phyloP scores from a whole-genome alignment of 2,329 filamentous ascomycete genomes.

The Pyrenophora tritici-repentis region DNA sequence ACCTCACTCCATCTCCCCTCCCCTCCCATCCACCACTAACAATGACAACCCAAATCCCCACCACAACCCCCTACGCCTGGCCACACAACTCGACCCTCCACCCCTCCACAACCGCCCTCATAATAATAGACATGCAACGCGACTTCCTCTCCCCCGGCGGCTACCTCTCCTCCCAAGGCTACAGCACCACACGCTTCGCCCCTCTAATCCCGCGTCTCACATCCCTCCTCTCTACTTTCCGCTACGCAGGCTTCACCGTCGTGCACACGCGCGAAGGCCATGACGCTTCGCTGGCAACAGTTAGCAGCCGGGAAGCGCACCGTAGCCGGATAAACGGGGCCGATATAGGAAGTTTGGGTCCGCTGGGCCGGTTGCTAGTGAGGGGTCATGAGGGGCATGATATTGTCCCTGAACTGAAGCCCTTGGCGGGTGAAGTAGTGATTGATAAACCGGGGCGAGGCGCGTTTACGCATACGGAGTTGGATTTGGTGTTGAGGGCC shows the following conservation, averaged over 20 bases:
- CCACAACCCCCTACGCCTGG: slow-evolving; percentile 47
- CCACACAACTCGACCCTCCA: slow-evolving; percentile 49
- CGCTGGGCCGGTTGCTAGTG: slow-evolving; percentile 62
- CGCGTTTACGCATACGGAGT: slow-evolving; percentile 60
- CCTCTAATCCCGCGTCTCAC: slow-evolving; percentile 53
- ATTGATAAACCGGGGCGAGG: slow-evolving; percentile 62
- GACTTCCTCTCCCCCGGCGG: slow-evolving; percentile 57
- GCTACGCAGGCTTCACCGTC: slow-evolving; percentile 49
- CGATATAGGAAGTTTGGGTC: slow-evolving; percentile 59
- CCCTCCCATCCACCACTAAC: not conserved
- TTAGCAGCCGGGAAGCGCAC: slow-evolving; percentile 59
- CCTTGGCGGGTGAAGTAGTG: slow-evolving; percentile 53
- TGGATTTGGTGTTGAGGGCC: slow-evolving; percentile 57
- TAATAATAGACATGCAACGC: slow-evolving; percentile 62
- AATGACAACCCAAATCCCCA: slow-evolving; percentile 29
- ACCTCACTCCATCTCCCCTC: not conserved
- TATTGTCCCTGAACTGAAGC: slow-evolving; percentile 60
- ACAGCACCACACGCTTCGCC: slow-evolving; percentile 48
- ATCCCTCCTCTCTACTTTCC: slow-evolving; percentile 50
- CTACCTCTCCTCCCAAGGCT: slow-evolving; percentile 58
- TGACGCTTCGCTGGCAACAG: slow-evolving; percentile 60
- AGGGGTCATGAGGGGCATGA: slow-evolving; percentile 64
- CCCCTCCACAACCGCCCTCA: slow-evolving; percentile 53
- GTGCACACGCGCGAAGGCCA: slow-evolving; percentile 60
- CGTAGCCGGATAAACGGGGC: slow-evolving; percentile 59